Base-by-base conservation (phyloP, 1,284 basidiomycete genomes). In the Hemileia vastatrix region DNA sequence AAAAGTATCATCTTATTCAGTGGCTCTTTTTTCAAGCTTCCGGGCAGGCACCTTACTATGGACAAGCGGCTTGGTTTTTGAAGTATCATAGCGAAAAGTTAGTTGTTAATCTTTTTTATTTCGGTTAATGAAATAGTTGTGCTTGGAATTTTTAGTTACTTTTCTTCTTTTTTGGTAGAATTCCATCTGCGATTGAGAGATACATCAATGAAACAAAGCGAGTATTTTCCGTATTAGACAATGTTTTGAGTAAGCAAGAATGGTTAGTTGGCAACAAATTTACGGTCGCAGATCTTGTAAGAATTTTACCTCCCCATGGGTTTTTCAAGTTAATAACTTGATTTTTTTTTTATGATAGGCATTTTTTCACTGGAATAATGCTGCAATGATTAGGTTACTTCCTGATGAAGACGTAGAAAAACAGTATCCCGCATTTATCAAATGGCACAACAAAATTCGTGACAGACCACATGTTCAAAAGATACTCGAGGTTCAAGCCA, bases 11-110 rank as follows among this genome's bases (percentile, higher is more conserved):
- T n/a, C 51, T 32, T 32, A 65, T 60, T 40, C 68, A 72, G 50
- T 73, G 68, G 68, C 64, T 72, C 21, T 67, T 67, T 4, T 64
- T 65, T 51, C 72, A 73, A 54, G 61, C 68, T 21, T 58, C 59
- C 9, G 71, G 70, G 1, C 63, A 71, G 8, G 70, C 70, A 6
- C 69, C 70, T 4, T 50, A 50, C 49, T 50, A 21, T 24, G 19
- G 49, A 3, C 49, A 50, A 50, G 49, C 49, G 19, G 5, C 13
- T 5, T 50, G 49, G 49, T 50, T 50, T 13, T 21, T 15, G 19
- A 21, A 18, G 19, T 50, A 21, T 23, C 49, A 50, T 15, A 3
- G 19, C 24, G 49, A 50, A 27, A 50, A 50, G 49, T 50, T 15
- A 50, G 49, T 23, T 18, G 15, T 8, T 50, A 19, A 13, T 15